Evolutionary conservation across 805 yeast species (phyloP).

Genomic region (Sugiyamaella valdiviana): DNA sequence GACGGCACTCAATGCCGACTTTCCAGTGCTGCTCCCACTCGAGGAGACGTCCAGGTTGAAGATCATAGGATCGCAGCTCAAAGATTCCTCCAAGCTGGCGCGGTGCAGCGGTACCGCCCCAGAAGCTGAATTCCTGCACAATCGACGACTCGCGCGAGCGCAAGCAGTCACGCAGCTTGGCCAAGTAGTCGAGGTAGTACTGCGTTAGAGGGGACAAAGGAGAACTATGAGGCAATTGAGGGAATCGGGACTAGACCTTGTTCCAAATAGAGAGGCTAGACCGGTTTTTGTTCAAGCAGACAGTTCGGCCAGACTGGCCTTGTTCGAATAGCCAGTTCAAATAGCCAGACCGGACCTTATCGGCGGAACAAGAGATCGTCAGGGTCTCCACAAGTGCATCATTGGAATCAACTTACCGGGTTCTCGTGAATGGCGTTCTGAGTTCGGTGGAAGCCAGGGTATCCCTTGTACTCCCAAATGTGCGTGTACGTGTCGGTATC

Average conservation of each 20-base stretch:
- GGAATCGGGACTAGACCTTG: too few relatives aligned
- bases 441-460: slow-evolving; percentile 36
- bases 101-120: slow-evolving; percentile 43
- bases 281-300: too few relatives aligned
- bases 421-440: slow-evolving; percentile 31
- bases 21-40: slow-evolving; percentile 42
- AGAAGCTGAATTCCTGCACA: slow-evolving; percentile 39
- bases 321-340: too few relatives aligned
- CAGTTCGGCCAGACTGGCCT: too few relatives aligned
- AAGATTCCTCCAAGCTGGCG: slow-evolving; percentile 37
- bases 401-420: slow-evolving; percentile 9
- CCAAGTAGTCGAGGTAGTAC: slow-evolving; percentile 27
- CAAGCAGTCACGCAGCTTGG: slow-evolving; percentile 29
- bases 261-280: too few relatives aligned
- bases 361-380: neutral
- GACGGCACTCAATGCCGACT: slow-evolving; percentile 37
- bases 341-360: too few relatives aligned
- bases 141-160: slow-evolving; percentile 32
- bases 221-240: neutral
- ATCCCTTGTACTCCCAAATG: slow-evolving; percentile 41
- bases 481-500: slow-evolving; percentile 37
- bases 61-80: slow-evolving; percentile 36
- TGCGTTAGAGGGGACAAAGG: neutral
- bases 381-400: neutral
- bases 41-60: slow-evolving; percentile 36